Evolutionary conservation across 306 rosid genomes (phyloP).

Genomic region (Nissolia schottii): DNA sequence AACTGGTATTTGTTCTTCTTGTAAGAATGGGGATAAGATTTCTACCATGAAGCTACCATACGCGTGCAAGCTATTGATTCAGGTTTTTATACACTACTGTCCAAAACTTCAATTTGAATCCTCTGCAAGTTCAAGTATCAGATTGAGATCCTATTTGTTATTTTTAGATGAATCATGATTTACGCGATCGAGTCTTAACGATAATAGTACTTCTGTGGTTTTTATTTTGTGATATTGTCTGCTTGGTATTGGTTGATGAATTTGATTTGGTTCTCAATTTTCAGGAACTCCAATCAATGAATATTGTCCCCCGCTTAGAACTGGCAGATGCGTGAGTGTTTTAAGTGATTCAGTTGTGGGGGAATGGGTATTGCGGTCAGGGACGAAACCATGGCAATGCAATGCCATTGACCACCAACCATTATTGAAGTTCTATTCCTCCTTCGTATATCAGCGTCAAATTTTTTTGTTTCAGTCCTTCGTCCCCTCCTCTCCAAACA

Average conservation of each 20-base stretch:
- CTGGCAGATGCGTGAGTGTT: slow-evolving; percentile 54
- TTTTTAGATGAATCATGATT: neutral
- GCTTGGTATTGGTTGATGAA: neutral
- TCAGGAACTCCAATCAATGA: slow-evolving; percentile 95
- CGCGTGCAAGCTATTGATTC: slow-evolving; percentile 94
- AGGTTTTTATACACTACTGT: slow-evolving; percentile 40
- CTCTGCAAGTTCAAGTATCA: neutral
- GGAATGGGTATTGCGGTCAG: neutral
- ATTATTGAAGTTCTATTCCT: neutral
- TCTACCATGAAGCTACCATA: slow-evolving; percentile 88
- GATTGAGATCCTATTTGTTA: neutral
- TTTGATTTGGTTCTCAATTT: slow-evolving; percentile 19
- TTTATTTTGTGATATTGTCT: neutral
- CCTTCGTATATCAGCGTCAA: no score
- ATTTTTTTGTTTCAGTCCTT: no score
- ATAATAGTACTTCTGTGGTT: no score
- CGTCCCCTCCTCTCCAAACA: neutral
- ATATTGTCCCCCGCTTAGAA: slow-evolving; percentile 77
- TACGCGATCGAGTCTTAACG: neutral
- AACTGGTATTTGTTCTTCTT: slow-evolving; percentile 75
- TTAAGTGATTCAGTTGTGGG: neutral
- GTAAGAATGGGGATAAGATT: slow-evolving; percentile 81
- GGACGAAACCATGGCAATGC: neutral
- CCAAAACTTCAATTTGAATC: neutral
- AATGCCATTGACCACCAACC: neutral